A percentile compares a stretch with the other conserved stretches of the same genome.
Evolutionary conservation across 192 early-diverging fungal genomes (phyloP).

Genomic region (Coemansia sp.): DNA sequence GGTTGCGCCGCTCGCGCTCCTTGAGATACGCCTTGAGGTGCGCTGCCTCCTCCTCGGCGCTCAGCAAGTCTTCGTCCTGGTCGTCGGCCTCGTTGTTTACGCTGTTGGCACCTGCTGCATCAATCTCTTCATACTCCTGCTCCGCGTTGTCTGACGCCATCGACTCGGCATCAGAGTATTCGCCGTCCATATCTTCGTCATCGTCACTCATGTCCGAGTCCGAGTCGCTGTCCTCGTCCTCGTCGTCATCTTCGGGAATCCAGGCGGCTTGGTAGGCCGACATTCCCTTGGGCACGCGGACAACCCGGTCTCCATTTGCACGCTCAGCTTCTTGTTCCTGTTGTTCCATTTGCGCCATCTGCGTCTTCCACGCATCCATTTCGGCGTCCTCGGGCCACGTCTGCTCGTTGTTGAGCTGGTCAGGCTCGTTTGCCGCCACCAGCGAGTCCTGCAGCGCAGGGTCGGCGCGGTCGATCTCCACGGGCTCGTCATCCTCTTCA

Average conservation of each 20-base stretch:
- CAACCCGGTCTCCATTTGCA: conserved; percentile 31
- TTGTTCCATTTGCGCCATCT: conserved; percentile 49
- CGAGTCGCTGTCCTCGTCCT: conserved; percentile 51
- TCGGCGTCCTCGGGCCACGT: conserved; percentile 99
- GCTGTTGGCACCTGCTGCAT: background rate
- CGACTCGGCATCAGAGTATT: conserved; percentile 25
- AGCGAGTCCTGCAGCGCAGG: conserved; percentile 76
- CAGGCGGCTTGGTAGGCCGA: conserved; percentile 97
- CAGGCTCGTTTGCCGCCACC: conserved; percentile 81
- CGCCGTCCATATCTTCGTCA: conserved; percentile 12
- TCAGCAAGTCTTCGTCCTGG: conserved; percentile 17
- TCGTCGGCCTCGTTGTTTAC: background rate
- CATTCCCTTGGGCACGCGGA: conserved; percentile 91
- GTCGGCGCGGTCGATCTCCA: conserved; percentile 68
- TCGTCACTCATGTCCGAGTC: conserved; percentile 21
- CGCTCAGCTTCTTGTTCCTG: conserved; percentile 18
- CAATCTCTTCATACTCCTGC: conserved; percentile 1
- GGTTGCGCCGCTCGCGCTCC: conserved; percentile 57
- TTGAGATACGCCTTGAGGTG: conserved; percentile 54
- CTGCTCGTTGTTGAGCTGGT: conserved; percentile 90
- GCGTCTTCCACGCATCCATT: conserved; percentile 71
- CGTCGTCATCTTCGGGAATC: conserved; percentile 80
- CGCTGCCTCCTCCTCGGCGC: conserved; percentile 44
- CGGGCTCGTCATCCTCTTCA: conserved; percentile 34
- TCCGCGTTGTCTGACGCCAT: conserved; percentile 8